These are phyloP conservation scores for Cercospora beticola DNA, from an alignment of 2,329 filamentous ascomycete species.

Conservation along the genomic window DNA sequence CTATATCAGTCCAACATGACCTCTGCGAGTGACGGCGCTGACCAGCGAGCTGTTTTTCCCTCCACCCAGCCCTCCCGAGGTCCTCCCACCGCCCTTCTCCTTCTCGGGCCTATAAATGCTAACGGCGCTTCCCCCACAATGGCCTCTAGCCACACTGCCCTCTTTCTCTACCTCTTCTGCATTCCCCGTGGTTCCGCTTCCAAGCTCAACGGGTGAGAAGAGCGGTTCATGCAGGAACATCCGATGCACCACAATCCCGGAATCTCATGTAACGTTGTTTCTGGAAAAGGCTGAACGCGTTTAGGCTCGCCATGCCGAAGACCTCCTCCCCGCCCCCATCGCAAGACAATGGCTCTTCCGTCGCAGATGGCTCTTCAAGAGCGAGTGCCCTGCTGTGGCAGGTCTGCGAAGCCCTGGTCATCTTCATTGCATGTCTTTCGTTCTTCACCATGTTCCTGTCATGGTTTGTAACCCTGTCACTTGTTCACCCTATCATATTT, in stretches of 20 bases:
- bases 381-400: neutral
- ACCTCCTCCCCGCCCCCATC: neutral
- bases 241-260: neutral
- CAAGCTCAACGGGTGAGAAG: neutral
- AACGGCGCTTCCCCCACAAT: neutral
- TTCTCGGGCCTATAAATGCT: neutral
- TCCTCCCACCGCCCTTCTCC: neutral
- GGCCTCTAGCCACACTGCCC: conserved; percentile 3
- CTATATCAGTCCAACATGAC: neutral
- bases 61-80: conserved; percentile 1
- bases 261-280: neutral
- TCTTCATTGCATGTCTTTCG: conserved; percentile 14
- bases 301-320: conserved; percentile 6
- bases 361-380: neutral
- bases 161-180: neutral
- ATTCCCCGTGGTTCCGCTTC: neutral
- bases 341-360: neutral
- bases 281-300: conserved; percentile 8
- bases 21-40: neutral
- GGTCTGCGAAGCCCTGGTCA: neutral
- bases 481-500: neutral
- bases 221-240: conserved; percentile 3
- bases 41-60: neutral
- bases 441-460: conserved; percentile 17
- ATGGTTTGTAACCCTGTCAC: conserved; percentile 8